phyloP scores from a whole-genome alignment of 352 stramenopile genomes.

The Globisporangium perplexum region DNA sequence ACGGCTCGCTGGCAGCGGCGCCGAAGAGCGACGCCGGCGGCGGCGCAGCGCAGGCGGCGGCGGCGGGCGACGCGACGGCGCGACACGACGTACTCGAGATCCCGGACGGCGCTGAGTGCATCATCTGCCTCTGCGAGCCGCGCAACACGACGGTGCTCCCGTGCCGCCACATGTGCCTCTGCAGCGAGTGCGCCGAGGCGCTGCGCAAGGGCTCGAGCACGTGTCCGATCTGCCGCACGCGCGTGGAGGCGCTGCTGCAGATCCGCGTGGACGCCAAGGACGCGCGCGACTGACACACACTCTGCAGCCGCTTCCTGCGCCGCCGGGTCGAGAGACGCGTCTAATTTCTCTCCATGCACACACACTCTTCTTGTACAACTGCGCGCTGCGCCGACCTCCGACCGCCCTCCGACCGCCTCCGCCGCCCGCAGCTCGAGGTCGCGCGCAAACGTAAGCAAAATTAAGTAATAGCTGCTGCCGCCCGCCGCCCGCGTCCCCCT shows the following conservation, averaged over 20 bases:
- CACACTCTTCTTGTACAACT: conserved; percentile 8
- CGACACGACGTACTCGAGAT: conserved; percentile 48
- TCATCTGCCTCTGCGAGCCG: conserved; percentile 82
- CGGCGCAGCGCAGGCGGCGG: background rate
- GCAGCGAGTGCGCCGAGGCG: conserved; percentile 68
- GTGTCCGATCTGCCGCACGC: conserved; percentile 78
- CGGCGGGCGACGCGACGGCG: conserved; percentile 8
- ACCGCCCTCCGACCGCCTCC: too few species aligned
- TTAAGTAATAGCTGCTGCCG: conserved; percentile 9
- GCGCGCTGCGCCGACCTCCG: background rate
- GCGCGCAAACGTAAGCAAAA: conserved; percentile 21
- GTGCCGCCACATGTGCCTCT: conserved; percentile 87
- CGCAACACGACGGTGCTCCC: conserved; percentile 81
- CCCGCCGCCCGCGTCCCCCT: too few species aligned
- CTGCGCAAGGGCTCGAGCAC: conserved; percentile 66
- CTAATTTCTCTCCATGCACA: conserved; percentile 6
- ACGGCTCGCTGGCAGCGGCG: conserved; percentile 53
- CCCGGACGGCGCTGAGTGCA: conserved; percentile 77
- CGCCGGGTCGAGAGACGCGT: conserved; percentile 1
- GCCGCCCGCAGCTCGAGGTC: too few species aligned
- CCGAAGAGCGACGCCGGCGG: conserved; percentile 22
- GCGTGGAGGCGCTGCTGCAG: conserved; percentile 69
- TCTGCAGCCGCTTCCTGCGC: background rate
- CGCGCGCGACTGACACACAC: conserved; percentile 12
- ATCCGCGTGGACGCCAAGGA: conserved; percentile 64